Evolutionary conservation across 2,329 filamentous ascomycete genomes (phyloP), one percentile per base, ranked within the genome.

Genomic region (Metarhizium sp.): DNA sequence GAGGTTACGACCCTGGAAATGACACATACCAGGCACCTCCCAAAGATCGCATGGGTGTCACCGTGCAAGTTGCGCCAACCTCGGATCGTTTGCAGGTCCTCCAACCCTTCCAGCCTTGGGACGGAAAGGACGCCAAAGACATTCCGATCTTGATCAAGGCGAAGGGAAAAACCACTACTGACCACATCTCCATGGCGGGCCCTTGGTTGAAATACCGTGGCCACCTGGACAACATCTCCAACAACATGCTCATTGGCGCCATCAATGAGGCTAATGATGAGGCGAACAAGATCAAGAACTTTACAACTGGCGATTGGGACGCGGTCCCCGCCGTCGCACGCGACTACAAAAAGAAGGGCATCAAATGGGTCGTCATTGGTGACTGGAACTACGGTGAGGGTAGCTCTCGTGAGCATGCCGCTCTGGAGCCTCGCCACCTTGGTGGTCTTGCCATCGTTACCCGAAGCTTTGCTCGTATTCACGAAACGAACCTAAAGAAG

Each of bases 401-500:
- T 66, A 90, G 85, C 71, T 97, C 94, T 60, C 91, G 94, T 82
- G 94, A 99, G 81, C 94, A 99, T 73, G 94, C 94, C 65, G 94
- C 94, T 74, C 85, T 99, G 59, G 92, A 99, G 81, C 94, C 94
- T 71, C 87, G 94, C 72, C 92, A 97, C 79, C 86, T 99, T 62
- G 94, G 94, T 69, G 94, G 92, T 74, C 84, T 96, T 68, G 94
- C 92, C 69, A 96, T 99, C 79, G 95, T 99, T 72, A 92, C 88
- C 70, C 87, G 90, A 71, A 90, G 84, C 62, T 99, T 99, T 72
- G 94, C 94, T 69, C 94, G 94, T 88, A 99, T 99, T 71, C 94
- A 99, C 83, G 94, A 99, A 83, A 99, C 94, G 80, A 99, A 99
- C 85, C 78, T 99, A 80, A 99, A 99, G 90, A 99, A 99, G 87